A percentile compares a stretch with the other conserved stretches of the same genome.
phyloP scores from a whole-genome alignment of 2,329 filamentous ascomycete genomes.

The Epichloe scottii region DNA sequence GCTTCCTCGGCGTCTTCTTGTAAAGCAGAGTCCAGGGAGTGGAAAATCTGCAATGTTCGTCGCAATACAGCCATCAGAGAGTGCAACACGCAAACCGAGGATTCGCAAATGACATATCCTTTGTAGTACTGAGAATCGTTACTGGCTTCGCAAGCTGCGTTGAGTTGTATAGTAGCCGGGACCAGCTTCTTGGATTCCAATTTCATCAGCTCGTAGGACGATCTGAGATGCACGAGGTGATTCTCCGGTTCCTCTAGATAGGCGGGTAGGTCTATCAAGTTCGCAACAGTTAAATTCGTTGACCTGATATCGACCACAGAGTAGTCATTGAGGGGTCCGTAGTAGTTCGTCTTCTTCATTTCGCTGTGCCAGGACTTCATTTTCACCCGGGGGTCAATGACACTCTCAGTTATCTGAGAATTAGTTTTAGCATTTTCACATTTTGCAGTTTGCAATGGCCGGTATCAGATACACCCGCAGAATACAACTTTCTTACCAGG shows the following conservation, averaged over 20 bases:
- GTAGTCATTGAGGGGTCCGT: slow-evolving; percentile 5
- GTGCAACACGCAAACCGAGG: slow-evolving; percentile 3
- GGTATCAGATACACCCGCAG: neutral
- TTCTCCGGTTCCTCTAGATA: slow-evolving; percentile 5
- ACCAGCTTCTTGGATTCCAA: slow-evolving; percentile 2
- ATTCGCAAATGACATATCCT: slow-evolving; percentile 6
- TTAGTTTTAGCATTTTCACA: neutral
- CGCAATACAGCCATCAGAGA: slow-evolving; percentile 4
- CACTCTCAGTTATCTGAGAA: slow-evolving; percentile 3
- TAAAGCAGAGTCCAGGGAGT: neutral
- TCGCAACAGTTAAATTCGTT: slow-evolving; percentile 4
- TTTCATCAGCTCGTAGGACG: slow-evolving; percentile 5
- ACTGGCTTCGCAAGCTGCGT: slow-evolving; percentile 1
- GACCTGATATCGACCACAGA: slow-evolving; percentile 6
- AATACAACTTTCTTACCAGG: neutral
- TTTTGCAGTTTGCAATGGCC: neutral
- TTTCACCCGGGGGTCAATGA: slow-evolving; percentile 5
- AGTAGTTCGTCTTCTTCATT: slow-evolving; percentile 3
- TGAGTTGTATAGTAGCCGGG: neutral
- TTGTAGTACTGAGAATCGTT: slow-evolving; percentile 3
- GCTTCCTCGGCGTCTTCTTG: neutral
- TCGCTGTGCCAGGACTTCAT: neutral
- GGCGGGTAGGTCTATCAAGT: slow-evolving; percentile 2
- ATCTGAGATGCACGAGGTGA: slow-evolving; percentile 1
- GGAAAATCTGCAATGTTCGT: slow-evolving; percentile 3